Conservation (phyloP, 192 early-diverging fungal genomes). For the Kappamyces sp. region DNA sequence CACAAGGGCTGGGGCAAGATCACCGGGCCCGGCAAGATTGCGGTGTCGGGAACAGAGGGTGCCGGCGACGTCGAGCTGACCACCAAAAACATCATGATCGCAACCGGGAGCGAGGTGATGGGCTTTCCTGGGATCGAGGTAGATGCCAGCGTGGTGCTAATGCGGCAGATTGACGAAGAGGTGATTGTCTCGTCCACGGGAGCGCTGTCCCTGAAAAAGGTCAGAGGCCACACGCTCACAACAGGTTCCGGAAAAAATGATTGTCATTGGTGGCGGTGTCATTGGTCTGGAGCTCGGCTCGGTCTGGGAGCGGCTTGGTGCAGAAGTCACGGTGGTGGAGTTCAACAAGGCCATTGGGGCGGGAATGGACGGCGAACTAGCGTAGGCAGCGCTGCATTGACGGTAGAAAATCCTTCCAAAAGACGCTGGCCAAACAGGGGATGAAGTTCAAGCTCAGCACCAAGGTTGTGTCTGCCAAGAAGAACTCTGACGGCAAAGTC, state of each 20-base stretch:
- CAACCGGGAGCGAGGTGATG: slow-evolving; percentile 92
- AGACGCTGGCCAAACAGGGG: slow-evolving; percentile 88
- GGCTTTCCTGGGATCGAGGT: slow-evolving; percentile 88
- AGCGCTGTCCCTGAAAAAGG: slow-evolving; percentile 81
- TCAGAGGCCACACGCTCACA: slow-evolving; percentile 5
- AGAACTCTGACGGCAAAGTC: slow-evolving; percentile 79
- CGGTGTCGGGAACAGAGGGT: slow-evolving; percentile 77
- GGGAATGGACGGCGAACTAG: slow-evolving; percentile 93
- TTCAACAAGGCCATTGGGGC: slow-evolving; percentile 88
- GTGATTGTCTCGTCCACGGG: slow-evolving; percentile 97
- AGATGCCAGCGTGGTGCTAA: slow-evolving; percentile 7
- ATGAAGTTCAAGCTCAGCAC: slow-evolving; percentile 98
- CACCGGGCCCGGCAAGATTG: slow-evolving; percentile 69
- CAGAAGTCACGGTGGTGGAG: slow-evolving; percentile 94
- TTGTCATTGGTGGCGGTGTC: slow-evolving; percentile 98
- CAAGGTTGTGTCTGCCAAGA: slow-evolving; percentile 85
- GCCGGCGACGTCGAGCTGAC: slow-evolving; percentile 55
- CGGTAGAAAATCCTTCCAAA: slow-evolving; percentile 79
- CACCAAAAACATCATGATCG: slow-evolving; percentile 97
- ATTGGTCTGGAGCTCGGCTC: slow-evolving; percentile 99
- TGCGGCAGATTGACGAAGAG: slow-evolving; percentile 75
- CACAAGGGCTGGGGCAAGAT: slow-evolving; percentile 87
- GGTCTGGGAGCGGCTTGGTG: slow-evolving; percentile 92
- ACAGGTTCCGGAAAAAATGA: slow-evolving; percentile 90
- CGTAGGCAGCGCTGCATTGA: slow-evolving; percentile 43